These are phyloP conservation scores for Agaricus subrufescens DNA, from an alignment of 768 basidiomycete species.

Conservation along the genomic window DNA sequence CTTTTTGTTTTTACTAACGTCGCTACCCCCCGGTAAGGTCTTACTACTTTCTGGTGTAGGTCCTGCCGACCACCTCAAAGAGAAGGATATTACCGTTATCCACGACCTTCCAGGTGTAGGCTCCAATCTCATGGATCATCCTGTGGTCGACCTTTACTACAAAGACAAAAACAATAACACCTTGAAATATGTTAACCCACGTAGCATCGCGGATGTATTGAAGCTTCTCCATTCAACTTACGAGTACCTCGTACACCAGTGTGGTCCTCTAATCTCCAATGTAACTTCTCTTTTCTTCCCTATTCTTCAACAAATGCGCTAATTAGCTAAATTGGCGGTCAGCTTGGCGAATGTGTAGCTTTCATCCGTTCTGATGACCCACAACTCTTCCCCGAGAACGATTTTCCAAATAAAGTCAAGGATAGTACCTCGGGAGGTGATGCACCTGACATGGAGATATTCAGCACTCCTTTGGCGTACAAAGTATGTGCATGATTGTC, in stretches of 20 bases:
- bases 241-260: constrained; percentile 32
- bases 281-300: background rate
- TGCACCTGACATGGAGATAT: constrained; percentile 46
- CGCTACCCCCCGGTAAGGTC: constrained; percentile 30
- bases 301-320: background rate
- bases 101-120: constrained; percentile 73
- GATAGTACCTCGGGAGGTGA: constrained; percentile 41
- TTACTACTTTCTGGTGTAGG: constrained; percentile 79
- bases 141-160: constrained; percentile 48
- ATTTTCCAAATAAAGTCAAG: constrained; percentile 31
- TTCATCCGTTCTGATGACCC: constrained; percentile 56
- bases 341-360: constrained; percentile 53
- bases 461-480: constrained; percentile 38
- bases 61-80: constrained; percentile 51
- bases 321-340: background rate
- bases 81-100: constrained; percentile 50
- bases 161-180: constrained; percentile 46
- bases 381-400: constrained; percentile 34
- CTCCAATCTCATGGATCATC: constrained; percentile 70
- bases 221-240: constrained; percentile 26
- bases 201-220: constrained; percentile 19
- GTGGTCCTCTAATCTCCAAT: too few relatives aligned
- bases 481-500: constrained; percentile 22
- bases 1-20: background rate
- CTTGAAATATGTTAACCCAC: constrained; percentile 34